phyloP scores from a whole-genome alignment of 768 basidiomycete species.

The Sutorius australiensis region DNA sequence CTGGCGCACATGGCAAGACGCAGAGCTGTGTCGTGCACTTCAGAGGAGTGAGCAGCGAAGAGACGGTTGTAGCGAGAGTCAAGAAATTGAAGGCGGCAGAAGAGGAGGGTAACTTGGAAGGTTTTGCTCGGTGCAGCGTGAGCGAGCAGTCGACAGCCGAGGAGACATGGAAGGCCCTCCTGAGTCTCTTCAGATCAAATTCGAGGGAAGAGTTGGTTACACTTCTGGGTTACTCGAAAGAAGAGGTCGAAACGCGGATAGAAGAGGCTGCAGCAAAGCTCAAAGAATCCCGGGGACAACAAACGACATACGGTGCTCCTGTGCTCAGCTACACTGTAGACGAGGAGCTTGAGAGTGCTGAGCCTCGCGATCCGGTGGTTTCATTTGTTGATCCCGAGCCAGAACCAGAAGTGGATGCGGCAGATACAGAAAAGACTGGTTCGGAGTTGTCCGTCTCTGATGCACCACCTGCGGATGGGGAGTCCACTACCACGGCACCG shows the following conservation, averaged over 20 bases:
- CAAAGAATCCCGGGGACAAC: constrained; percentile 39
- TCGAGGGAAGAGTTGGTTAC: constrained; percentile 88
- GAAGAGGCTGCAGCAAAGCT: constrained; percentile 78
- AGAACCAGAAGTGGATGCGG: constrained; percentile 26
- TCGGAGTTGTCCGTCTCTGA: constrained; percentile 76
- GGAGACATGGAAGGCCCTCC: constrained; percentile 83
- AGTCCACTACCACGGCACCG: constrained; percentile 82
- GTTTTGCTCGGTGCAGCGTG: constrained; percentile 63
- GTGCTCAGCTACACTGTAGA: constrained; percentile 32
- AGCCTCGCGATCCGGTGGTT: constrained; percentile 69
- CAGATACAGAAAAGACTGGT: constrained; percentile 35
- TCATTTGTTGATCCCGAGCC: constrained; percentile 72
- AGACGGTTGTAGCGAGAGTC: constrained; percentile 69
- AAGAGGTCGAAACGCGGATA: constrained; percentile 74
- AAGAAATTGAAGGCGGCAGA: constrained; percentile 60
- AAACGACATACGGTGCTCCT: constrained; percentile 23
- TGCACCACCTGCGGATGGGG: constrained; percentile 61
- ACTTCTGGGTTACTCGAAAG: constrained; percentile 88
- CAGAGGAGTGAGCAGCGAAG: constrained; percentile 74
- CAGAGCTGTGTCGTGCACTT: constrained; percentile 83
- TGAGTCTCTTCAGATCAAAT: constrained; percentile 83
- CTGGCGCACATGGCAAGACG: constrained; percentile 66
- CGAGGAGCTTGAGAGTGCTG: constrained; percentile 43
- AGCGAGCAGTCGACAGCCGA: constrained; percentile 31
- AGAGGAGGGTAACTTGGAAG: constrained; percentile 51